Conservation (phyloP, 177 flowering plant genomes). For the Vitis hybrid region DNA sequence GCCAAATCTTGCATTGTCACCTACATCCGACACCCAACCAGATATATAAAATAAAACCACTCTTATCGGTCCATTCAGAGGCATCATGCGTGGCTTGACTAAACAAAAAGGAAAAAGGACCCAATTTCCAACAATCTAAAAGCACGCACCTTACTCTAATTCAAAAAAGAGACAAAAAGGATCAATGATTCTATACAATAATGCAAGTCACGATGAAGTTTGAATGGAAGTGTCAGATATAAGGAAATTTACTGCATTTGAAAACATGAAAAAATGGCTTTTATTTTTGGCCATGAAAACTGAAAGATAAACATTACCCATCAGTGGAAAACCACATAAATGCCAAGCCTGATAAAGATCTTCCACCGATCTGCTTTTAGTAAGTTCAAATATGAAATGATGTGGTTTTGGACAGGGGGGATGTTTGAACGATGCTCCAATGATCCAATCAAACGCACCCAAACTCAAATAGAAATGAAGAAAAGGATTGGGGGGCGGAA, state of each 20-base stretch:
- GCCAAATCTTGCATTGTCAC: constrained; percentile 78
- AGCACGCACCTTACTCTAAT: no score
- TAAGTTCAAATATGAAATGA: no score
- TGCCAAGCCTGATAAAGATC: constrained; percentile 6
- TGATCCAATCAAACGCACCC: neutral
- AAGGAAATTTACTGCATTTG: no score
- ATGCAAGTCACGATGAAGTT: no score
- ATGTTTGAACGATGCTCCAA: neutral
- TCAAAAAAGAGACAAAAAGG: neutral
- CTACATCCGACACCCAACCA: constrained; percentile 21
- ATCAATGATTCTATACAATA: no score
- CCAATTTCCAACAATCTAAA: neutral
- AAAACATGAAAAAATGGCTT: no score
- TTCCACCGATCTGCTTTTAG: no score
- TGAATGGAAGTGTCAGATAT: no score
- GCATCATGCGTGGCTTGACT: neutral
- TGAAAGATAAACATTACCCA: neutral
- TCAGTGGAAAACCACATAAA: neutral
- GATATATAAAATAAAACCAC: no score
- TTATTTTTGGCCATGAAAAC: no score
- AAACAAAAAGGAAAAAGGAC: neutral
- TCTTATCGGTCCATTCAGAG: no score
- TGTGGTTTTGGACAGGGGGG: no score
- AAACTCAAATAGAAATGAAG: constrained; percentile 7
- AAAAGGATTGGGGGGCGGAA: neutral